Conservation (phyloP, 1,139 yeast genomes). For the Pichia sp. region DNA sequence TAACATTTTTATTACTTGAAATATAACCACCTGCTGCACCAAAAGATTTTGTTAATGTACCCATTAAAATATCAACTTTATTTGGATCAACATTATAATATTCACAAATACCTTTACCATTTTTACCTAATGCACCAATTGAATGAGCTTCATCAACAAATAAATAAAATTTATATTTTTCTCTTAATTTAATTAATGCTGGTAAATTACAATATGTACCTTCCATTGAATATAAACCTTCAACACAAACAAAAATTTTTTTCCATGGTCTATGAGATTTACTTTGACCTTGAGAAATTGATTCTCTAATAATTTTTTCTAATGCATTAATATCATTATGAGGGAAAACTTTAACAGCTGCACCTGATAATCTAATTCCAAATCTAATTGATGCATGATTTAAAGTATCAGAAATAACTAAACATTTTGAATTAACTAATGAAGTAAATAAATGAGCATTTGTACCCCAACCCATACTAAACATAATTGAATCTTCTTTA, state of each 20-base stretch:
- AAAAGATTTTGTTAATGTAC: slow-evolving; percentile 93
- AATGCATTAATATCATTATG: slow-evolving; percentile 84
- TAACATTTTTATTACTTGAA: slow-evolving; percentile 62
- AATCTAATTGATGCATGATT: slow-evolving; percentile 95
- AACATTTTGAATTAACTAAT: slow-evolving; percentile 76
- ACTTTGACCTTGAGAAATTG: slow-evolving; percentile 94
- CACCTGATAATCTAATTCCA: slow-evolving; percentile 90
- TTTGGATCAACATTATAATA: slow-evolving; percentile 74
- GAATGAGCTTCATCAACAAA: slow-evolving; percentile 98
- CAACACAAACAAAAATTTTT: slow-evolving; percentile 87
- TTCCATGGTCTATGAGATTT: slow-evolving; percentile 97
- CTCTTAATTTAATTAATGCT: slow-evolving; percentile 61
- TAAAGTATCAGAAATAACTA: slow-evolving; percentile 88
- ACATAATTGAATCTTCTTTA: slow-evolving; percentile 78
- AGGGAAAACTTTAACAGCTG: slow-evolving; percentile 84
- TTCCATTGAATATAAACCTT: slow-evolving; percentile 96
- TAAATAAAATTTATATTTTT: slow-evolving; percentile 81
- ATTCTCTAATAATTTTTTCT: slow-evolving; percentile 75
- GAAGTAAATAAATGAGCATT: slow-evolving; percentile 87
- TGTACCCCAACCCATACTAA: slow-evolving; percentile 94
- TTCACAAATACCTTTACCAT: slow-evolving; percentile 92
- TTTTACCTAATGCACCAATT: slow-evolving; percentile 93
- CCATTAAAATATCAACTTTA: slow-evolving; percentile 85
- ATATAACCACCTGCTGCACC: slow-evolving; percentile 99
- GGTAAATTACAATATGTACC: slow-evolving; percentile 93